These are phyloP conservation scores for Cyclotella cryptica DNA, from an alignment of 108 stramenopile species.

Conservation along the genomic window DNA sequence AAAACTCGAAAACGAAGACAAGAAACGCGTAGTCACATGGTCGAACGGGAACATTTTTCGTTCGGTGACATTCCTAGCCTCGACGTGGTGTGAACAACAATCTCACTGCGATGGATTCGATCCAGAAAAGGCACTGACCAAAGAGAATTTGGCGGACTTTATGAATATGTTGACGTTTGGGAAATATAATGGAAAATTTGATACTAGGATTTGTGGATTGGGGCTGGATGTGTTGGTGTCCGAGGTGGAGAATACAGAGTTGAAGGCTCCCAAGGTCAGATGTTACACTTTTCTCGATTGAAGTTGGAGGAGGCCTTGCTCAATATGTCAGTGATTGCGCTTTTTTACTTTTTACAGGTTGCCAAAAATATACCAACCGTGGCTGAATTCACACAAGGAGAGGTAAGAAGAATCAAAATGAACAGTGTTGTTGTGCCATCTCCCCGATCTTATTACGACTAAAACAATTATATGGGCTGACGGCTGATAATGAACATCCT, in stretches of 20 bases:
- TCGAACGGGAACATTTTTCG: slow-evolving; percentile 92
- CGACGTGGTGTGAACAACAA: slow-evolving; percentile 86
- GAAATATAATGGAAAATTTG: slow-evolving; percentile 72
- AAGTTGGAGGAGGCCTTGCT: neutral
- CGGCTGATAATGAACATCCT: neutral
- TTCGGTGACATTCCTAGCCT: slow-evolving; percentile 80
- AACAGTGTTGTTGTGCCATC: neutral
- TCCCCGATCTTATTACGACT: neutral
- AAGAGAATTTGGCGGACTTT: slow-evolving; percentile 74
- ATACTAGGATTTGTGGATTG: slow-evolving; percentile 78
- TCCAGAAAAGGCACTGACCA: slow-evolving; percentile 70
- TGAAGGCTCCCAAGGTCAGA: slow-evolving; percentile 71
- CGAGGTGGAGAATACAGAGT: slow-evolving; percentile 81
- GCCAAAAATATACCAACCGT: slow-evolving; percentile 91
- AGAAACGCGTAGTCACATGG: slow-evolving; percentile 80
- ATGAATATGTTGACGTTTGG: slow-evolving; percentile 86
- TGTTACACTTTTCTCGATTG: neutral
- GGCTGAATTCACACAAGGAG: slow-evolving; percentile 87
- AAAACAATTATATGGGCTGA: too few relatives aligned
- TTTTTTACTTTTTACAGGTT: slow-evolving; percentile 15
- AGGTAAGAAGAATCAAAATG: slow-evolving; percentile 35
- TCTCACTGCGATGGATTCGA: slow-evolving; percentile 55
- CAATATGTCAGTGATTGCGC: neutral
- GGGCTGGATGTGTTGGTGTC: slow-evolving; percentile 77
- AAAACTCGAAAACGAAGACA: slow-evolving; percentile 64